Evolutionary conservation across 73 alveolate genomes (phyloP).

Genomic region (Symbiodinium pilosum): DNA sequence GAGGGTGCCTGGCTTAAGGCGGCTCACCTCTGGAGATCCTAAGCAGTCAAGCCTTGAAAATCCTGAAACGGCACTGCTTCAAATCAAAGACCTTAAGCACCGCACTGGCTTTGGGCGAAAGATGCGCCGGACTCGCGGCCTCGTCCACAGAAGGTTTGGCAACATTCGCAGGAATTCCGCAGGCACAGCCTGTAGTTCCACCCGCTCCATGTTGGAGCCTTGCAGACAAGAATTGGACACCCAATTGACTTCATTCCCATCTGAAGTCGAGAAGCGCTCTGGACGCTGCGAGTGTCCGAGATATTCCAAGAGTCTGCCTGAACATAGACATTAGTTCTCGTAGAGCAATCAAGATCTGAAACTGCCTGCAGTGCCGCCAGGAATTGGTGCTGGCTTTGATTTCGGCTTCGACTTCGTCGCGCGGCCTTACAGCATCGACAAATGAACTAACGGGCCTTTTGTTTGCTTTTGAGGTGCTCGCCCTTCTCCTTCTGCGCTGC

Average conservation of each 20-base stretch:
- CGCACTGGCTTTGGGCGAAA: background rate
- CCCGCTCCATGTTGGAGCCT: constrained; percentile 86
- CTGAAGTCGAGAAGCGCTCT: background rate
- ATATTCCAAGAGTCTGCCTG: constrained; percentile 39
- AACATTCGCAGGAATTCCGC: background rate
- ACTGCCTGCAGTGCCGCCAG: constrained; percentile 84
- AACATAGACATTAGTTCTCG: no score
- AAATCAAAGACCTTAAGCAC: background rate
- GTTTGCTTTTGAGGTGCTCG: background rate
- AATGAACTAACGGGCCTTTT: no score
- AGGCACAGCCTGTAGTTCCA: background rate
- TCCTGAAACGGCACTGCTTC: background rate
- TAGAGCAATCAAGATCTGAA: no score
- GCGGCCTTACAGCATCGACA: no score
- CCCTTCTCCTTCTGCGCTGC: background rate
- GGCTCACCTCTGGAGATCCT: background rate
- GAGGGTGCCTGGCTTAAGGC: background rate
- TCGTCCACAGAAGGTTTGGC: background rate
- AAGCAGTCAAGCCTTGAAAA: background rate
- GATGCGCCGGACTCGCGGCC: background rate
- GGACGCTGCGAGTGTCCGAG: constrained; percentile 57
- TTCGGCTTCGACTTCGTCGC: background rate
- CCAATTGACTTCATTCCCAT: background rate
- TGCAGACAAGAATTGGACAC: background rate
- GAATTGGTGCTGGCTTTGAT: constrained; percentile 43